Evolutionary conservation across 768 basidiomycete species (phyloP).

Genomic region (Hypholoma fasciculare): DNA sequence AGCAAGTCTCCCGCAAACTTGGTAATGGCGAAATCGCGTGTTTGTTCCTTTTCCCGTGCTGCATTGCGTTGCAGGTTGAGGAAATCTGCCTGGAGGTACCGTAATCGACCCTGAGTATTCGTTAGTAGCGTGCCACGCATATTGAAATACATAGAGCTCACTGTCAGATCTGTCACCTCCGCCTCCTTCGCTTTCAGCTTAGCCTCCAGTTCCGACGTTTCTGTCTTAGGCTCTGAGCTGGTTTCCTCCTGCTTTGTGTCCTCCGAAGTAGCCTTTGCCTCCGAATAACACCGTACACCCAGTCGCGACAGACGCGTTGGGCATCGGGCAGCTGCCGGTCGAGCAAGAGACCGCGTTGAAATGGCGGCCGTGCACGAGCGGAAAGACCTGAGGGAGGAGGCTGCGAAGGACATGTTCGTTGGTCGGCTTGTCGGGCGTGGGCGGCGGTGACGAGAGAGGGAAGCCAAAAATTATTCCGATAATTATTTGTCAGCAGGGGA

Average conservation of each 20-base stretch:
- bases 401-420: conserved; percentile 48
- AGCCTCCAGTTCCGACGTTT: conserved; percentile 35
- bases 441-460: conserved; percentile 13
- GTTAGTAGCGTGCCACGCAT: conserved; percentile 10
- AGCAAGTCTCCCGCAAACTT: conserved; percentile 89
- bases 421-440: conserved; percentile 7
- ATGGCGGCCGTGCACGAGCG: conserved; percentile 61
- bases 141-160: conserved; percentile 35
- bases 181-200: conserved; percentile 82
- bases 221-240: conserved; percentile 25
- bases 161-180: conserved; percentile 83
- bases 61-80: conserved; percentile 92
- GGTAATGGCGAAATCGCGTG: conserved; percentile 90
- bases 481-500: conserved; percentile 18
- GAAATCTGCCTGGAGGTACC: conserved; percentile 94
- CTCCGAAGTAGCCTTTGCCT: conserved; percentile 41
- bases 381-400: conserved; percentile 50
- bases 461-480: conserved; percentile 12
- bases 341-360: conserved; percentile 40
- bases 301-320: conserved; percentile 25
- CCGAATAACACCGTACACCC: conserved; percentile 57
- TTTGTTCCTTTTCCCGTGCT: conserved; percentile 88
- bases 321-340: conserved; percentile 36
- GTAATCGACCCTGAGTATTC: conserved; percentile 69
- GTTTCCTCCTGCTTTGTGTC: conserved; percentile 26